A percentile compares a stretch with the other conserved stretches of the same genome.
Evolutionary conservation across 1,284 basidiomycete genomes (phyloP).

Genomic region (Irpex sp.): DNA sequence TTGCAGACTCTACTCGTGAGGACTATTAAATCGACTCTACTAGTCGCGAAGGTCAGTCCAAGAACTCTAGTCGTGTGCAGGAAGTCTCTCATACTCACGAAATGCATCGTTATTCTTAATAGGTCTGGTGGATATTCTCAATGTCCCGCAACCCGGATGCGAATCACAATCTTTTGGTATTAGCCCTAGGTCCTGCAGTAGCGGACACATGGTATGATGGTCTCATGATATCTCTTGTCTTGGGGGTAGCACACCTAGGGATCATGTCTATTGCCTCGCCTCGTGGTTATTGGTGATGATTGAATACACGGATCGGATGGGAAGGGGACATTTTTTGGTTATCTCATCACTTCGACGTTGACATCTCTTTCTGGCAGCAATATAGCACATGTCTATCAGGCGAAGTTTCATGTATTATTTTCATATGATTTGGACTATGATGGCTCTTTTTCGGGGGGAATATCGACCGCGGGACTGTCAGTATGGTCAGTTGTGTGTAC

Average conservation of each 20-base stretch:
- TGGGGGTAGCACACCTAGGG: constrained; percentile 37
- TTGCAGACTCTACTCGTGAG: constrained; percentile 2
- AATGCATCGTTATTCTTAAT: background rate
- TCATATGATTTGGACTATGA: too few relatives aligned
- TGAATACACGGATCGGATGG: too few relatives aligned
- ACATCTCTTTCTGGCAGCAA: too few relatives aligned
- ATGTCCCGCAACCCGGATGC: constrained; percentile 23
- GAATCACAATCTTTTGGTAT: constrained; percentile 14
- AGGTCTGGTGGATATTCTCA: constrained; percentile 32
- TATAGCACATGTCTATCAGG: too few relatives aligned
- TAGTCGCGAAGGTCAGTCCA: constrained; percentile 42
- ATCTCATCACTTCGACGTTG: too few relatives aligned
- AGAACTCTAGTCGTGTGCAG: constrained; percentile 12
- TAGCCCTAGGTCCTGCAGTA: constrained; percentile 37
- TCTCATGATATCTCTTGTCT: constrained; percentile 31
- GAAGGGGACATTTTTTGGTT: too few relatives aligned
- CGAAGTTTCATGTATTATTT: too few relatives aligned
- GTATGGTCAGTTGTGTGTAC: too few relatives aligned
- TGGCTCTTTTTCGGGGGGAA: too few relatives aligned
- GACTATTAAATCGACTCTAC: constrained; percentile 27
- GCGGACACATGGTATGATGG: constrained; percentile 44
- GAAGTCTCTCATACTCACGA: background rate
- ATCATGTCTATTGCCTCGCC: constrained; percentile 20
- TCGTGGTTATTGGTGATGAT: constrained; percentile 1
- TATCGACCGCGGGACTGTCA: too few relatives aligned